Percentiles rank a stretch among this genome's conserved stretches.
Conservation (phyloP, 106 monocot genomes). For the Allium cepa region DNA sequence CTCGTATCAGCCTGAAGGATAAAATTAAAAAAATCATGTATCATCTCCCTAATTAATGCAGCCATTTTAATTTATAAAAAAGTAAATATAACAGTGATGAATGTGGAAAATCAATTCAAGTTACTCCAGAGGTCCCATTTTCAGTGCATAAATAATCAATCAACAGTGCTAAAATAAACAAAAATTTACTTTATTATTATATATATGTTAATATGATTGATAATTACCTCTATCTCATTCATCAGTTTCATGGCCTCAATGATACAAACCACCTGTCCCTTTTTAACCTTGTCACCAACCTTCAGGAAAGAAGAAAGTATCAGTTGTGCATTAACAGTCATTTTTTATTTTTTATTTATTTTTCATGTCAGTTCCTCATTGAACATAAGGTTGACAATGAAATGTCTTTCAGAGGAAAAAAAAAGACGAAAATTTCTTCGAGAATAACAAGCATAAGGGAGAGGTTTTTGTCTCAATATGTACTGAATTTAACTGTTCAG, state of each 20-base stretch:
- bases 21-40: background rate
- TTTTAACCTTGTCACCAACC: conserved; percentile 71
- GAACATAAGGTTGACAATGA: no score
- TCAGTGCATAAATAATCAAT: background rate
- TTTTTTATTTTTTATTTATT: no score
- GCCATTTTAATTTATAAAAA: background rate
- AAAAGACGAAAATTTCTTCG: no score
- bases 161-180: background rate
- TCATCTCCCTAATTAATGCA: background rate
- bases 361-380: no score
- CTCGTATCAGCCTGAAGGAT: conserved; percentile 49
- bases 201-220: background rate
- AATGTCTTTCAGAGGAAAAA: no score
- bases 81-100: background rate
- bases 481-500: no score
- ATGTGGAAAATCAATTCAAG: background rate
- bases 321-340: no score
- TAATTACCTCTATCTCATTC: conserved; percentile 70
- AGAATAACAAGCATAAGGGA: no score
- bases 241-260: conserved; percentile 83
- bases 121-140: background rate
- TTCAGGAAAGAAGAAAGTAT: conserved; percentile 4
- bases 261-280: conserved; percentile 68
- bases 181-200: background rate
- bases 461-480: no score